phyloP scores from a whole-genome alignment of 2,329 filamentous ascomycete species.

The Coniochaeta sp. region DNA sequence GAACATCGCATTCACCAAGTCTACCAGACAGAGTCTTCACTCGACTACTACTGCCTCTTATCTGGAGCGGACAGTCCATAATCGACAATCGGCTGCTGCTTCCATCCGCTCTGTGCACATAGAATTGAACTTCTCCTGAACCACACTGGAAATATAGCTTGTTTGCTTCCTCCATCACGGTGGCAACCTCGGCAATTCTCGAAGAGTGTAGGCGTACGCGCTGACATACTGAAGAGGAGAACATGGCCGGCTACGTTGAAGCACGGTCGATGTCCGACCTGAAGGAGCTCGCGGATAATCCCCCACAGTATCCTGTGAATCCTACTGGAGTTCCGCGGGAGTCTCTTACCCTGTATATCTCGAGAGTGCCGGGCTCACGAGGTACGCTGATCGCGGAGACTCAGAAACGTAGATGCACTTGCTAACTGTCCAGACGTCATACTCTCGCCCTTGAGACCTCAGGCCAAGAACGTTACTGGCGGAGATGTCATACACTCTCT shows the following conservation, averaged over 20 bases:
- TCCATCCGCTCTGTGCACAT: neutral
- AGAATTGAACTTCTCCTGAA: neutral
- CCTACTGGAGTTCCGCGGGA: constrained; percentile 62
- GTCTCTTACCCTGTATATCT: constrained; percentile 81
- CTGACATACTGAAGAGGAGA: neutral
- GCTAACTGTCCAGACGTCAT: constrained; percentile 63
- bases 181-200: neutral
- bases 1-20: neutral
- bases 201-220: neutral
- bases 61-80: neutral
- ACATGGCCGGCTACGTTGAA: constrained; percentile 49
- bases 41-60: neutral
- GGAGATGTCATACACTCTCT: constrained; percentile 82
- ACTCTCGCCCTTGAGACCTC: constrained; percentile 83
- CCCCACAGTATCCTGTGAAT: constrained; percentile 76
- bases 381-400: constrained; percentile 42
- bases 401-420: constrained; percentile 2
- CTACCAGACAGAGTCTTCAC: neutral
- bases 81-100: neutral
- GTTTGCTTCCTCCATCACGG: neutral
- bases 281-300: constrained; percentile 75
- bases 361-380: constrained; percentile 83
- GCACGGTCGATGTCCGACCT: constrained; percentile 77
- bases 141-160: neutral
- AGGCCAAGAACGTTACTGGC: constrained; percentile 78